Evolutionary conservation across 305 asterid genomes (phyloP).

Genomic region (Plantago coronopus): DNA sequence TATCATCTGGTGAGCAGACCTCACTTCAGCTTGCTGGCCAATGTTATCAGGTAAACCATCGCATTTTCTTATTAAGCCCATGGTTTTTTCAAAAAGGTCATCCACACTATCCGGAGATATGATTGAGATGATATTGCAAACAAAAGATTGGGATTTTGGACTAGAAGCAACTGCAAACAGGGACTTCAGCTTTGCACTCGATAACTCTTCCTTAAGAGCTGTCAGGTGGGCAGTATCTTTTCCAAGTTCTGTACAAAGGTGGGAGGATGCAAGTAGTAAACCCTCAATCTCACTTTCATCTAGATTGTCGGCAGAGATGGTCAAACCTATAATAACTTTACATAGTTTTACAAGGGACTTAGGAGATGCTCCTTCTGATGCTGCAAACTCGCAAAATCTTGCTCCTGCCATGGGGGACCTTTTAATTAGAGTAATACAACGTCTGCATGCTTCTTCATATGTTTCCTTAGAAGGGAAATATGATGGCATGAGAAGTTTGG

Average conservation of each 20-base stretch:
- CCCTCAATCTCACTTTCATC: slow-evolving; percentile 54
- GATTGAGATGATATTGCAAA: slow-evolving; percentile 65
- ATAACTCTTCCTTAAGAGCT: slow-evolving; percentile 54
- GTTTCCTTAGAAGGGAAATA: slow-evolving; percentile 73
- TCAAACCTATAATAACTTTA: slow-evolving; percentile 45
- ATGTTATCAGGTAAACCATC: slow-evolving; percentile 41
- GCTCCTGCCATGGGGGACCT: slow-evolving; percentile 91
- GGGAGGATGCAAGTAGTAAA: slow-evolving; percentile 67
- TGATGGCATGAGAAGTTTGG: slow-evolving; percentile 88
- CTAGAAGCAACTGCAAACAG: slow-evolving; percentile 70
- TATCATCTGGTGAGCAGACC: slow-evolving; percentile 82
- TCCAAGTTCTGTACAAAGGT: slow-evolving; percentile 55
- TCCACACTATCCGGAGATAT: slow-evolving; percentile 47
- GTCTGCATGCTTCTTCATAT: slow-evolving; percentile 82
- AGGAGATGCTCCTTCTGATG: slow-evolving; percentile 67
- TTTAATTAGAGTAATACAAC: slow-evolving; percentile 69
- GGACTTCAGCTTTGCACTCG: slow-evolving; percentile 53
- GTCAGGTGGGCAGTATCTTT: slow-evolving; percentile 47
- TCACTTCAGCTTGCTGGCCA: slow-evolving; percentile 63
- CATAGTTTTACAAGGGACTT: slow-evolving; percentile 61
- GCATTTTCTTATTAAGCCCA: slow-evolving; percentile 62
- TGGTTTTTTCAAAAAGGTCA: slow-evolving; percentile 62
- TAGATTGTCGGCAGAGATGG: slow-evolving; percentile 46
- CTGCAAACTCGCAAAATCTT: slow-evolving; percentile 80
- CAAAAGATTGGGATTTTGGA: slow-evolving; percentile 65